Evolutionary conservation across 2,329 filamentous ascomycete species (phyloP).

Genomic region (Alternaria arbusti): DNA sequence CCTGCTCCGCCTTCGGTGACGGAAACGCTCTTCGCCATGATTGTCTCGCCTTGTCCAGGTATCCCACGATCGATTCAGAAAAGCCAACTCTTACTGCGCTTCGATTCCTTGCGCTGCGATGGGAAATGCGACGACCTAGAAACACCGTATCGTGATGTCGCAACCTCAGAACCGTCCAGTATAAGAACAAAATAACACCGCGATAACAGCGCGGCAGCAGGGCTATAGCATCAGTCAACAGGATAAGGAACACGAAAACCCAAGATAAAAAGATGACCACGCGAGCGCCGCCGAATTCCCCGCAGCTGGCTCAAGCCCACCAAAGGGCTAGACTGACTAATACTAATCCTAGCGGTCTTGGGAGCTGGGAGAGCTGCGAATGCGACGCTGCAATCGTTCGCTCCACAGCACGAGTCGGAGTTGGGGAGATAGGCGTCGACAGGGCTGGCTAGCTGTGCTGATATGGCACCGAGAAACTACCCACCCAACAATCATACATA

Average conservation of each 20-base stretch:
- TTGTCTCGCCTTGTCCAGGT: background rate
- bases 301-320: slow-evolving; percentile 5
- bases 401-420: slow-evolving; percentile 6
- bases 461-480: background rate
- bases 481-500: background rate
- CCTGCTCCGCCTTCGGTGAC: slow-evolving; percentile 23
- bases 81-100: background rate
- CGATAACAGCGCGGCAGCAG: background rate
- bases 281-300: background rate
- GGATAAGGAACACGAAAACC: background rate
- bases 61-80: background rate
- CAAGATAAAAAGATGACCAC: background rate
- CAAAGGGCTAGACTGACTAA: slow-evolving; percentile 4
- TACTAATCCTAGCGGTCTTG: background rate
- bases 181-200: background rate
- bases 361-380: background rate
- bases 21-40: slow-evolving; percentile 26
- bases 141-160: background rate
- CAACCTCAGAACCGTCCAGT: background rate
- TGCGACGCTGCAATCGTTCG: slow-evolving; percentile 12
- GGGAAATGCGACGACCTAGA: background rate
- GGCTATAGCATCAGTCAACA: background rate
- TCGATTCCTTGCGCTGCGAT: background rate
- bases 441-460: background rate
- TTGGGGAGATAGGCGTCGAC: background rate